A percentile compares a stretch with the other conserved stretches of the same genome.
Conservation (phyloP, 202 grass and related monocot species). For the Setaria italica region DNA sequence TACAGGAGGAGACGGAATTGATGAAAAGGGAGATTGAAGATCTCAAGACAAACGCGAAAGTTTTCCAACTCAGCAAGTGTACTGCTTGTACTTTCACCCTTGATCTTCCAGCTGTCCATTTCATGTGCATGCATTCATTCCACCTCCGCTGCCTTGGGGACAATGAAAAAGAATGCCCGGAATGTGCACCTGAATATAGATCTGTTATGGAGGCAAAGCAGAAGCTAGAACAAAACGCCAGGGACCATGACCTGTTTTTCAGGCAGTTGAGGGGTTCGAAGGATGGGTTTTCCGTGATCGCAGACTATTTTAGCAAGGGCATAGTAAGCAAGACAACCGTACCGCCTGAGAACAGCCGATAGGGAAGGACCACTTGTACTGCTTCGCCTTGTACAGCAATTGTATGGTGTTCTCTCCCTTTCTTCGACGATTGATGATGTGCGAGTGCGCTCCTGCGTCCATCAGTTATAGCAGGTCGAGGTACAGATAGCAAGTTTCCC, state of each 20-base stretch:
- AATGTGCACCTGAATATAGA: conserved; percentile 78
- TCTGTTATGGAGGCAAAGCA: conserved; percentile 78
- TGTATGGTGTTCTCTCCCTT: conserved; percentile 35
- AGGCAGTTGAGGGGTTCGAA: conserved; percentile 80
- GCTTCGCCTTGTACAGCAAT: conserved; percentile 39
- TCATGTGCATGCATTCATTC: conserved; percentile 99
- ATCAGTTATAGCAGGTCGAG: conserved; percentile 6
- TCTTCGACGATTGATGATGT: conserved; percentile 1
- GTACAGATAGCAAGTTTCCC: conserved; percentile 3
- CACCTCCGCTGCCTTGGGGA: conserved; percentile 93
- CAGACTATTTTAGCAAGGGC: conserved; percentile 96
- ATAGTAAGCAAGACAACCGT: conserved; percentile 81
- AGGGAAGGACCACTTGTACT: conserved; percentile 22
- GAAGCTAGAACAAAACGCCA: conserved; percentile 87
- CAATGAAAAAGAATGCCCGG: conserved; percentile 94
- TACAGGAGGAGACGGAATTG: conserved; percentile 72
- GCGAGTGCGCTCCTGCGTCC: conserved; percentile 9
- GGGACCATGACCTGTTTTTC: conserved; percentile 85
- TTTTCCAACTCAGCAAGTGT: conserved; percentile 97
- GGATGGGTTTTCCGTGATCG: conserved; percentile 88
- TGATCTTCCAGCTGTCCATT: conserved; percentile 95
- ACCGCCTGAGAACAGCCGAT: conserved; percentile 48
- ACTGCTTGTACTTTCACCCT: conserved; percentile 89
- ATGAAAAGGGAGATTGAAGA: conserved; percentile 92
- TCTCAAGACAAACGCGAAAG: conserved; percentile 88